phyloP scores from a whole-genome alignment of 352 stramenopile species.

The Phytophthora quininea region DNA sequence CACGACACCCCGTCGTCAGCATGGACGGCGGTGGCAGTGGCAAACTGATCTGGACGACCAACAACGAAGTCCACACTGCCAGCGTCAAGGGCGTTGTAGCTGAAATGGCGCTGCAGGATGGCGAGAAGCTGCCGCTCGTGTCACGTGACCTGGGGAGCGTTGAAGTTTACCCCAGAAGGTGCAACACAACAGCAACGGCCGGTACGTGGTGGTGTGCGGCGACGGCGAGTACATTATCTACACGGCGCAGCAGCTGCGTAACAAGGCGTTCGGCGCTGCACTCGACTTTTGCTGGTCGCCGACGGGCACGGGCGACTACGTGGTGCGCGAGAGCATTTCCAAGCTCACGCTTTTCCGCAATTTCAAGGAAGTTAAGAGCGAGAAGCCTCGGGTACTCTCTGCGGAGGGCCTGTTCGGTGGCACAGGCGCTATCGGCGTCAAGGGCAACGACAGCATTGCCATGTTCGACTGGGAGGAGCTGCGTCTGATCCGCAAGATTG shows the following conservation, averaged over 20 bases:
- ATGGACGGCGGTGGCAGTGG: conserved; percentile 94
- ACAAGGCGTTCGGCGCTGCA: conserved; percentile 97
- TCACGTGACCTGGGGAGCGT: conserved; percentile 95
- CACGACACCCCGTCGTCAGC: conserved; percentile 97
- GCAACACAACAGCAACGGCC: conserved; percentile 98
- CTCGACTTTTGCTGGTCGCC: conserved; percentile 99
- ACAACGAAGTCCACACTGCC: conserved; percentile 98
- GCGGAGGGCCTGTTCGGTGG: conserved; percentile 97
- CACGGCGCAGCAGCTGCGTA: conserved; percentile 95
- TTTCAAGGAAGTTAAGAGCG: conserved; percentile 97
- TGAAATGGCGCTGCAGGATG: conserved; percentile 82
- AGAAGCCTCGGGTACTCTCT: conserved; percentile 93
- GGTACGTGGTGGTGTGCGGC: conserved; percentile 98
- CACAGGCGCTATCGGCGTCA: conserved; percentile 93
- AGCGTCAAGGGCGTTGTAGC: conserved; percentile 90
- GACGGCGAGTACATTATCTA: conserved; percentile 99
- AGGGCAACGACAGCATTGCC: conserved; percentile 95
- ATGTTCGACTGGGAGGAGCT: conserved; percentile 99
- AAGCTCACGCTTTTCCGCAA: conserved; percentile 99
- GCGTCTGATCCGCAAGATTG: conserved; percentile 97
- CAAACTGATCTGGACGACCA: conserved; percentile 98
- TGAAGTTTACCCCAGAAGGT: conserved; percentile 98
- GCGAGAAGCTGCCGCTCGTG: conserved; percentile 86
- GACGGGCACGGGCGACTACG: conserved; percentile 97
- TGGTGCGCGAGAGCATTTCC: conserved; percentile 96